Evolutionary conservation across 345 rosid genomes (phyloP), one percentile per base, ranked within the genome.

Genomic region (Toxicodendron radicans): DNA sequence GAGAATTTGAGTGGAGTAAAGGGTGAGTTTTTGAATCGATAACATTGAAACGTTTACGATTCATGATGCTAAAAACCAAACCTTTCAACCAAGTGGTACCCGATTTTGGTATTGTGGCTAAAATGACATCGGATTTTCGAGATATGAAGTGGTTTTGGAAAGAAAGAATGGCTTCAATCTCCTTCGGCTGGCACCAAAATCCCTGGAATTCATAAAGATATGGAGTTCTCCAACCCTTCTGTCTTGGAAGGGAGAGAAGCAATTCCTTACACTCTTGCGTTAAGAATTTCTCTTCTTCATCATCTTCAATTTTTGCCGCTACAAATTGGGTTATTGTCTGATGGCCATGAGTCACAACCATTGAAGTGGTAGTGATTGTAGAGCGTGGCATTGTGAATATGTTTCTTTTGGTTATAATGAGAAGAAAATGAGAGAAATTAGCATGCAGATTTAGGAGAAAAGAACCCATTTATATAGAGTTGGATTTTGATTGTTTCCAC

Each of bases 181-280:
- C 84, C 14, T 75, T 77, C 23, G 88, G 58, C 48, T 85, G 94
- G 83, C 90, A 90, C 98, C 97, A 94, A 72, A 85, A 89, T 0
- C 88, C 91, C 78, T 90, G 91, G 72, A 83, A 88, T 20, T 75
- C 43, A 58, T 88, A 88, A 62, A 90, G 75, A 78, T 76, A 78
- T 20, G 80, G 81, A 59, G 95, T 88, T 79, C 93, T 79, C 93
- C 95, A 93, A 4, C 95, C 95, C 73, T 74, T 85, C 68, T 86
- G 89, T 56, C 33, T 84, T 0, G 92, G 98, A 60, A 91, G 90
- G 62, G 88, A 75, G 35, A 73, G 83, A 7, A 91, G 74, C 72
- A 93, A 62, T 66, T 84, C 81, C 71, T 57, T 83, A 76, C 85
- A 91, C 78, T 89, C 93, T 12, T 74, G 53, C 83, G 82, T 84